These are phyloP conservation scores for Colletotrichum chrysophilum DNA, from an alignment of 2,329 filamentous ascomycete species.

Conservation along the genomic window DNA sequence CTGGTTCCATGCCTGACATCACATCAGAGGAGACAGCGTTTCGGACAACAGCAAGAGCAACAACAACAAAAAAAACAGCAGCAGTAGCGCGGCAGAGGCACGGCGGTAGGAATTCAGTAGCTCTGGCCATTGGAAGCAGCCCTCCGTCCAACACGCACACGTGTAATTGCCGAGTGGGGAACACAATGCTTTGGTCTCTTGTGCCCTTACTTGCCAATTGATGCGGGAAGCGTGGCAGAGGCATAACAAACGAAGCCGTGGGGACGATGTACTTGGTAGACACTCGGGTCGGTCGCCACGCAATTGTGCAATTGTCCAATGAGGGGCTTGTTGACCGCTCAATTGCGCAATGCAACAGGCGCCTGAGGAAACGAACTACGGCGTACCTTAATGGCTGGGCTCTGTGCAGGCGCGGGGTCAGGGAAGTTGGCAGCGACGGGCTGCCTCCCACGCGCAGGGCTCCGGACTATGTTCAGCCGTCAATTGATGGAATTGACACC, in stretches of 20 bases:
- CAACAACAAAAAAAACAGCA: not conserved
- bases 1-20: not conserved
- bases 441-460: not conserved
- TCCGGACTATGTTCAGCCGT: not conserved
- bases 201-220: not conserved
- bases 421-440: not conserved
- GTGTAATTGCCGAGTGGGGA: not conserved
- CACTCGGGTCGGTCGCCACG: not conserved
- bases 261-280: not conserved
- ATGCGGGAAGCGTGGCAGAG: not conserved
- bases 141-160: not conserved
- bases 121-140: not conserved
- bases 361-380: not conserved
- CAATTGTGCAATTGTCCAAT: constrained; percentile 16
- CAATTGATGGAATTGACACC: not conserved
- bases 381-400: no score
- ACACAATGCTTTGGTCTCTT: not conserved
- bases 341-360: not conserved
- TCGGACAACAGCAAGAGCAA: not conserved
- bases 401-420: not conserved
- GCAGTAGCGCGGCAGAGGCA: not conserved
- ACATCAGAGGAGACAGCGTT: not conserved
- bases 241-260: not conserved
- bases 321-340: not conserved
- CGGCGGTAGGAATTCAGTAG: not conserved